Conservation (phyloP, 2,329 filamentous ascomycete species). For the Ophiocordyceps camponoti-leonardi region DNA sequence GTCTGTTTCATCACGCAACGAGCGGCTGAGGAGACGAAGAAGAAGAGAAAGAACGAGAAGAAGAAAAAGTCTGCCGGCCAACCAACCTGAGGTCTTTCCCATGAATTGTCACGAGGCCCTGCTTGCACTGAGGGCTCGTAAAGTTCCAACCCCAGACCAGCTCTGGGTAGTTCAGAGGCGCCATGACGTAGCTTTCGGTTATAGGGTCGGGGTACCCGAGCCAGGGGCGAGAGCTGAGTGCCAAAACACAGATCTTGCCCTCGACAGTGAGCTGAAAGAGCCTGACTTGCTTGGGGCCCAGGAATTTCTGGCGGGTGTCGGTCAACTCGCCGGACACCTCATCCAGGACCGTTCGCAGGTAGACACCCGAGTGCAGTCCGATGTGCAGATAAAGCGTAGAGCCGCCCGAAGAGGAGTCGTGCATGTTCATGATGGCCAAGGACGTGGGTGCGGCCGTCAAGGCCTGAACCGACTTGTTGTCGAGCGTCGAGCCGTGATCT, state of each 20-base stretch:
- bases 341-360: conserved; percentile 85
- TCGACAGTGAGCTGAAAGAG: conserved; percentile 85
- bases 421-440: conserved; percentile 85
- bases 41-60: no score
- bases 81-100: conserved; percentile 70
- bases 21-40: conserved; percentile 14
- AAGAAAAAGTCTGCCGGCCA: conserved; percentile 6
- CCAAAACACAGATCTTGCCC: conserved; percentile 69
- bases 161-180: conserved; percentile 72
- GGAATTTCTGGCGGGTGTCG: conserved; percentile 84
- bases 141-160: conserved; percentile 96
- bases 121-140: conserved; percentile 80
- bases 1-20: conserved; percentile 45
- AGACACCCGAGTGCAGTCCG: conserved; percentile 86
- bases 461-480: conserved; percentile 89
- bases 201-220: conserved; percentile 82
- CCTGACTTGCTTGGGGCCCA: conserved; percentile 78
- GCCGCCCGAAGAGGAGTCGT: conserved; percentile 77
- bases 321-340: conserved; percentile 91
- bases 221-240: conserved; percentile 88
- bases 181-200: conserved; percentile 78
- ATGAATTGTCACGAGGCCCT: conserved; percentile 89
- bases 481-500: conserved; percentile 76
- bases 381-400: conserved; percentile 90
- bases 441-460: conserved; percentile 80